Base-by-base conservation (phyloP, 495 filamentous ascomycete species). In the Neurospora sp. region DNA sequence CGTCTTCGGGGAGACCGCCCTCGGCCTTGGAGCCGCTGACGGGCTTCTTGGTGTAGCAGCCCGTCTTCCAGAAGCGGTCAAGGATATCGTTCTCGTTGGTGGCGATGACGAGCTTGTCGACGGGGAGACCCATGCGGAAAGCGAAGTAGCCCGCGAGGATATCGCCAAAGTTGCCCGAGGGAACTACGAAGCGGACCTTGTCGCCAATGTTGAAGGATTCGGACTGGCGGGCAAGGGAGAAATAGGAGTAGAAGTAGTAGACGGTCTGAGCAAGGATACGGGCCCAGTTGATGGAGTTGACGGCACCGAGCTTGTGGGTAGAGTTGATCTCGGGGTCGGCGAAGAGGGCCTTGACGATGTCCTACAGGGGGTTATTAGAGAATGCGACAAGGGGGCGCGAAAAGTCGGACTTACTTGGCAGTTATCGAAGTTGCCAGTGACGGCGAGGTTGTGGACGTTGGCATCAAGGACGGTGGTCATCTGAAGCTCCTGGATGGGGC, bases 121-220 rank as follows among this genome's bases (percentile, higher is more conserved):
- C 86, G 31, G 94, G 95, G 0, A 98, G 88, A 66, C 96, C 96
- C 94, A 99, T 97, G 74, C 89, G 87, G 75, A 90, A 90, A 1
- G 95, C 94, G 78, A 97, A 97, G 81, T 92, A 98, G 60, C 96
- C 96, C 0, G 96, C 95, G 4, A 98, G 87, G 76, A 98, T 91
- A 79, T 98, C 91, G n/a, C 95, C 95, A 80, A 99, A 99, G 86
- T 99, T 98, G 14, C 96, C 95, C 3, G 93, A 93, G 2, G 96
- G 96, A 0, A 93, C 91, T 10, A 95, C 92, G 77, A 93, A 94
- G 66, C 93, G 89, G 72, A 97, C 84, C 75, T 90, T 90, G 72
- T 87, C 83, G 18, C 85, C 85, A 2, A 88, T 79, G 42, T 85
- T 82, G 72, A 87, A 86, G 38, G 84, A 83, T 0, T 82, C 49